phyloP scores from a whole-genome alignment of 768 basidiomycete genomes.

The Tulasnella sp. region DNA sequence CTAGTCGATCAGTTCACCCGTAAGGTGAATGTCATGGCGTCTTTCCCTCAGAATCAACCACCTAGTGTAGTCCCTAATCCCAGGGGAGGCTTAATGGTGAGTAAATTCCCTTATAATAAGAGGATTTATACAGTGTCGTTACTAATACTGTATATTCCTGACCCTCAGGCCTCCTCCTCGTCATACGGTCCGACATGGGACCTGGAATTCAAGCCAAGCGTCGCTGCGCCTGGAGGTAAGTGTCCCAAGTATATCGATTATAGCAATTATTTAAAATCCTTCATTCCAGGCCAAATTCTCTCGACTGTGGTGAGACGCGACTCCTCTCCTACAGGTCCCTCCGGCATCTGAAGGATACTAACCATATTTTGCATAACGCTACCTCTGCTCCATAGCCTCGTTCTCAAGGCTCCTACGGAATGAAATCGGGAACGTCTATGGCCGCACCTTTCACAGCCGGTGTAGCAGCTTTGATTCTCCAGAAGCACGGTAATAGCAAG shows the following conservation, averaged over 20 bases:
- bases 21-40: neutral
- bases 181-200: constrained; percentile 47
- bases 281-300: constrained; percentile 32
- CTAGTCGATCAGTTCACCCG: constrained; percentile 18
- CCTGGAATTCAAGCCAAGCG: constrained; percentile 40
- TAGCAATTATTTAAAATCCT: too few species aligned
- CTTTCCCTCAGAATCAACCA: constrained; percentile 27
- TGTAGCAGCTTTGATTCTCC: constrained; percentile 37
- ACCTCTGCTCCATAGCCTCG: constrained; percentile 26
- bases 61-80: neutral
- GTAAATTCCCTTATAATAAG: neutral
- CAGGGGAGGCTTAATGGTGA: constrained; percentile 40
- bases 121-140: neutral
- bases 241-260: constrained; percentile 6
- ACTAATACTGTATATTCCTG: neutral
- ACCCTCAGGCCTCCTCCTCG: constrained; percentile 39
- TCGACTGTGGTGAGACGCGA: constrained; percentile 33
- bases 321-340: neutral
- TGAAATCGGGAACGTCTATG: constrained; percentile 36
- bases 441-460: constrained; percentile 39
- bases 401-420: constrained; percentile 30
- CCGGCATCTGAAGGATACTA: neutral
- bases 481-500: constrained; percentile 19
- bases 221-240: constrained; percentile 41
- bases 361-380: neutral